phyloP scores from a whole-genome alignment of 1,139 yeast genomes.

The Candida albicans region DNA sequence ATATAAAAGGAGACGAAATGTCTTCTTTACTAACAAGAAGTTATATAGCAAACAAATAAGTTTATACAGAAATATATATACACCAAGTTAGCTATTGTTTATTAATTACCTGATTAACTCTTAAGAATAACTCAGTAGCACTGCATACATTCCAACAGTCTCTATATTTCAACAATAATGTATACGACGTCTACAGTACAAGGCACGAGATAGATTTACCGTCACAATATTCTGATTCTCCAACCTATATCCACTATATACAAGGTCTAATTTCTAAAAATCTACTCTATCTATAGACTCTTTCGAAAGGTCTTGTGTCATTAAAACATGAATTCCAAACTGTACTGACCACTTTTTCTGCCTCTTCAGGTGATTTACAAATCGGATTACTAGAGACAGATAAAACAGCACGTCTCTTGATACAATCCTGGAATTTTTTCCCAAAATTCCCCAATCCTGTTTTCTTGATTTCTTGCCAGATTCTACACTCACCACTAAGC shows the following conservation, averaged over 20 bases:
- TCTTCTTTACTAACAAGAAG: too few species aligned
- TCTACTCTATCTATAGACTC: slow-evolving; percentile 59
- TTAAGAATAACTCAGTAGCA: too few species aligned
- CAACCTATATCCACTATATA: background rate
- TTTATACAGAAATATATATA: too few species aligned
- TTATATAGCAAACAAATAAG: too few species aligned
- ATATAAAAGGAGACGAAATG: too few species aligned
- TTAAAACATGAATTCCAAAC: slow-evolving; percentile 93
- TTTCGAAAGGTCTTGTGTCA: slow-evolving; percentile 95
- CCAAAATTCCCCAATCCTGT: slow-evolving; percentile 63
- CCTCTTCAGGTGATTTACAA: slow-evolving; percentile 71
- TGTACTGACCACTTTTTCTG: slow-evolving; percentile 74
- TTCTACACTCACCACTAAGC: slow-evolving; percentile 92
- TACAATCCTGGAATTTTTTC: slow-evolving; percentile 88
- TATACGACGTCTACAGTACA: too few species aligned
- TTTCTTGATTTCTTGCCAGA: slow-evolving; percentile 78
- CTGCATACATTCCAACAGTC: too few species aligned
- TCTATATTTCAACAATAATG: too few species aligned
- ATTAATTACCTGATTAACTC: too few species aligned
- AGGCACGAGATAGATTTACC: too few species aligned
- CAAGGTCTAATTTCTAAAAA: background rate
- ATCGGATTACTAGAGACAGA: slow-evolving; percentile 86
- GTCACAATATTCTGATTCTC: background rate
- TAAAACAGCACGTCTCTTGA: slow-evolving; percentile 79
- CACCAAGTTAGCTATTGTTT: too few species aligned